These are phyloP conservation scores for Scheffersomyces lignosus DNA, from an alignment of 805 yeast genomes.

Conservation along the genomic window DNA sequence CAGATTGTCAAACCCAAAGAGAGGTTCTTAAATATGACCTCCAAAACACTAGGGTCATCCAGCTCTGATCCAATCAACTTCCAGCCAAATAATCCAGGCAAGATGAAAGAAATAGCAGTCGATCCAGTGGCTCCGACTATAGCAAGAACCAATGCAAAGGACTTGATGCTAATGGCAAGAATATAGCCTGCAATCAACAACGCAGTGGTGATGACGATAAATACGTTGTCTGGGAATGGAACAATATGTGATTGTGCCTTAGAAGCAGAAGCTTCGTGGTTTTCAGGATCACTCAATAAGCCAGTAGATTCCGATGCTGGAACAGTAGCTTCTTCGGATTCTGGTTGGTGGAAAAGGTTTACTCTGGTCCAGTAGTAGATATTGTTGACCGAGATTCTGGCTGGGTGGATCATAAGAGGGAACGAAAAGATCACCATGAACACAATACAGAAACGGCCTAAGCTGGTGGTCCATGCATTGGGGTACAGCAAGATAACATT, in stretches of 20 bases:
- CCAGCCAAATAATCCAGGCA: constrained; percentile 87
- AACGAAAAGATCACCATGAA: constrained; percentile 79
- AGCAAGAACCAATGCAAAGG: constrained; percentile 80
- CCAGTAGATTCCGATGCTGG: constrained; percentile 2
- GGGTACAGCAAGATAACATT: constrained; percentile 82
- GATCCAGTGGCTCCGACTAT: constrained; percentile 94
- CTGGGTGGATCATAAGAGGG: constrained; percentile 90
- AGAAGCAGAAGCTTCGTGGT: constrained; percentile 3
- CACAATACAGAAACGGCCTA: constrained; percentile 81
- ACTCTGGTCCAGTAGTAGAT: constrained; percentile 52
- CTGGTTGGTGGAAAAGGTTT: constrained; percentile 2
- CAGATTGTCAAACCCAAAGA: constrained; percentile 60
- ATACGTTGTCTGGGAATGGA: constrained; percentile 27
- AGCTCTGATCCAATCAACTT: constrained; percentile 58
- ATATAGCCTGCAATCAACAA: constrained; percentile 54
- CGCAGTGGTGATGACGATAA: constrained; percentile 26
- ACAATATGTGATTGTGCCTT: constrained; percentile 16
- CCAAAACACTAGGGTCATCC: constrained; percentile 24
- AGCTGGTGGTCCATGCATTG: constrained; percentile 58
- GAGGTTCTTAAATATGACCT: constrained; percentile 38
- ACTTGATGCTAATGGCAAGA: constrained; percentile 64
- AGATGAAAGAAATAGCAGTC: constrained; percentile 83
- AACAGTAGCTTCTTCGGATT: constrained; percentile 9
- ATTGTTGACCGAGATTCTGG: constrained; percentile 78
- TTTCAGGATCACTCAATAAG: constrained; percentile 8